These are phyloP conservation scores for Pseudopediastrum boryanum DNA, from an alignment of 139 green algal genomes.

Conservation along the genomic window DNA sequence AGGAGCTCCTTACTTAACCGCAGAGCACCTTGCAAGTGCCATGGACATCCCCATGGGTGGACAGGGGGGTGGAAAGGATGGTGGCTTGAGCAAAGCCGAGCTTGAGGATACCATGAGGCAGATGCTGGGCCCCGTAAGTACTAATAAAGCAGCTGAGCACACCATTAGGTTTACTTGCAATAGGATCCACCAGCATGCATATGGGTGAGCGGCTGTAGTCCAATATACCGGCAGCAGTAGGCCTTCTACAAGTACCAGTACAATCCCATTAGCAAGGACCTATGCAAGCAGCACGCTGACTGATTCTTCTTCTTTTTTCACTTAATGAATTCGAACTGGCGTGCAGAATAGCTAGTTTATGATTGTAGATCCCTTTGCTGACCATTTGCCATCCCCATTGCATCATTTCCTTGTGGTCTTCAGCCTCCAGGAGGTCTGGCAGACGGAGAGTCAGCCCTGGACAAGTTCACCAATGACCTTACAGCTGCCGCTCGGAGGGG, in stretches of 20 bases:
- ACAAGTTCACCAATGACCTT: constrained; percentile 58
- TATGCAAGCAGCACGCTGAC: too few species aligned
- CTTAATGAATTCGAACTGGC: too few species aligned
- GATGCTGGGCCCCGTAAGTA: constrained; percentile 55
- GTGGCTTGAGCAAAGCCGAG: constrained; percentile 56
- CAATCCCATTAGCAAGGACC: too few species aligned
- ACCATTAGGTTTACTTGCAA: too few species aligned
- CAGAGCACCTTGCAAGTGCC: constrained; percentile 36
- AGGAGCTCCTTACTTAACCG: constrained; percentile 15
- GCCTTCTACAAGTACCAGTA: too few species aligned
- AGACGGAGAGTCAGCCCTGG: constrained; percentile 38
- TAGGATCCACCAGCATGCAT: too few species aligned
- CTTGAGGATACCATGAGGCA: constrained; percentile 69
- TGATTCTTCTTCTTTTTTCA: too few species aligned
- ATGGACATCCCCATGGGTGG: constrained; percentile 11
- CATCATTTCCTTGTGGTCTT: not conserved
- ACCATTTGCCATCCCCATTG: not conserved
- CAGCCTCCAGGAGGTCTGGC: not conserved
- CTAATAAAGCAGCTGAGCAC: too few species aligned
- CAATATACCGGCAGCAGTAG: too few species aligned
- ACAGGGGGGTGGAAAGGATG: not conserved
- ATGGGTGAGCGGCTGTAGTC: too few species aligned
- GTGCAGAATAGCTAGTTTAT: too few species aligned
- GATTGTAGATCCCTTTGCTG: not conserved
- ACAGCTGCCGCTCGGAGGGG: constrained; percentile 45